Percentiles rank a stretch among this genome's conserved stretches.
phyloP scores from a whole-genome alignment of 192 early-diverging fungal genomes.

The Podila verticillata region DNA sequence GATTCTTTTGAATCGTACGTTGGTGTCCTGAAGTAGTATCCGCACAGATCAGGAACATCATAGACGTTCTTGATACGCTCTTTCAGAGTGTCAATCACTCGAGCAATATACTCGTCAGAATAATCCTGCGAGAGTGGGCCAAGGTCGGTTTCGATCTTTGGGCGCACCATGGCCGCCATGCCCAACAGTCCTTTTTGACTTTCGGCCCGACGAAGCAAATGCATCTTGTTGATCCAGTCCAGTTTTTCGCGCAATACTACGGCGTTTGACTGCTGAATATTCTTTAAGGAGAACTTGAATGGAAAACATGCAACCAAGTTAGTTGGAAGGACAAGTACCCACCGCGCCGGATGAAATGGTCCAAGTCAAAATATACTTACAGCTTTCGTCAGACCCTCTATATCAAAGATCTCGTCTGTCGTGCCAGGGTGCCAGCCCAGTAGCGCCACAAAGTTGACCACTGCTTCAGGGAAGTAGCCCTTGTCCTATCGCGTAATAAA shows the following conservation, averaged over 20 bases:
- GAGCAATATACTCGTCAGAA: constrained; percentile 53
- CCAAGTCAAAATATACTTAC: constrained; percentile 32
- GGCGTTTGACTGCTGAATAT: constrained; percentile 69
- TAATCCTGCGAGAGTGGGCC: constrained; percentile 19
- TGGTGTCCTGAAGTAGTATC: constrained; percentile 65
- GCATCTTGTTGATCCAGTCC: constrained; percentile 80
- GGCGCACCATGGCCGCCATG: constrained; percentile 47
- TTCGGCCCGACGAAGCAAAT: constrained; percentile 59
- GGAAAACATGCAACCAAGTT: not conserved
- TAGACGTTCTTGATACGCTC: constrained; percentile 66
- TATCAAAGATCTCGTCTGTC: constrained; percentile 70
- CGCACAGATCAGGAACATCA: constrained; percentile 62
- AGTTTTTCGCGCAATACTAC: constrained; percentile 76
- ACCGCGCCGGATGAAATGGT: not conserved
- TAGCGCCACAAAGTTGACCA: constrained; percentile 89
- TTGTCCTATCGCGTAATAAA: constrained; percentile 51
- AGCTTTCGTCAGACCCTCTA: constrained; percentile 66
- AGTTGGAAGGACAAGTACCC: not conserved
- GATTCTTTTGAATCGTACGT: constrained; percentile 56
- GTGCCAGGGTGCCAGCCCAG: constrained; percentile 79
- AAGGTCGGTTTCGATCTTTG: constrained; percentile 38
- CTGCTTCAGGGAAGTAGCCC: constrained; percentile 85
- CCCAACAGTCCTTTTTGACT: constrained; percentile 52
- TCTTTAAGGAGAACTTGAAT: constrained; percentile 66
- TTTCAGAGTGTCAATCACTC: constrained; percentile 59